Evolutionary conservation across 257 asterid species (phyloP), one percentile per base, ranked within the genome.

Genomic region (Asclepias syriaca): DNA sequence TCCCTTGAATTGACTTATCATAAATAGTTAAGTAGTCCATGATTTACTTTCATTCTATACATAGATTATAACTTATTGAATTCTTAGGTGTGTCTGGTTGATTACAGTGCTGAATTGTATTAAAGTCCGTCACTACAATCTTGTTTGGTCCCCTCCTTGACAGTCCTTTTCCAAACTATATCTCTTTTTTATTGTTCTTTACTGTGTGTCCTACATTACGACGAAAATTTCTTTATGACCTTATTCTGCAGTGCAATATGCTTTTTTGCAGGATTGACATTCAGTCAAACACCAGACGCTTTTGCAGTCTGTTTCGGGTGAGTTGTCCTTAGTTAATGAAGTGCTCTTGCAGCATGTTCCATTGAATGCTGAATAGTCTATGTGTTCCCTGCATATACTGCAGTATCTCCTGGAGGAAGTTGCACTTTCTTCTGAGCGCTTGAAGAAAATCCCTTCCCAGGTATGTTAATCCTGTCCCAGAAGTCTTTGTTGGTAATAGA

Each of bases 331-430:
- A 3, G 58, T 8, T 1, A 9, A 32, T 39, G 37, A n/a, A 34
- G 1, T 14, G 9, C 22, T 8, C 6, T 24, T 57, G 12, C 5
- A 15, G 65, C 34, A 43, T 8, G 49, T 50, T 55, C 9, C 40
- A 51, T 18, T 3, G n/a, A 27, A 37, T 11, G 14, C 24, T n/a
- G 48, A 32, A 3, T 61, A n/a, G 43, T n/a, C 60, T 61, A 65
- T 63, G 51, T 77, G 58, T 46, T 8, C 45, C 34, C 65, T 72
- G 8, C 49, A 64, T 66, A 59, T 66, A 61, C 75, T 73, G 79
- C 78, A 95, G 99, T 95, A 88, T 88, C 96, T 95, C 72, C 87
- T 92, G 40, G 95, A 86, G 69, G 98, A 94, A 73, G 98, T 94
- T 77, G 87, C 98, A 48, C 82, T 94, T 73, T 80, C 59, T 68